Base-by-base conservation (phyloP, 2,329 filamentous ascomycete genomes). In the Acrocalymma vagum region DNA sequence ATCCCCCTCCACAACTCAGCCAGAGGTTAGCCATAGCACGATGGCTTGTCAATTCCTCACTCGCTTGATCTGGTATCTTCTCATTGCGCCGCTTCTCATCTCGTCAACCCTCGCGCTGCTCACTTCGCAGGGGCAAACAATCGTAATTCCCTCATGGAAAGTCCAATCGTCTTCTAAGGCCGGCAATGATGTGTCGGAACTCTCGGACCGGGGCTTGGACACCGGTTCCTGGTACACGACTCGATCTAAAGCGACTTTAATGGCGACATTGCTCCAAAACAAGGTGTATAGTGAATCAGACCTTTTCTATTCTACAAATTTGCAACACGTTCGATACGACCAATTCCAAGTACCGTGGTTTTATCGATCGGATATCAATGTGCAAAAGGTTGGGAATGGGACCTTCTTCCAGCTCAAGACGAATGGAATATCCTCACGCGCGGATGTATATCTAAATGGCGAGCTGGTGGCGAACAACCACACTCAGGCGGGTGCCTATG, bases 371-470 rank as follows among this genome's bases (percentile, higher is more conserved):
- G 78, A 84, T 42, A 79, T 83, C 38, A 42, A 48, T 0, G 51
- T 83, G 2, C 50, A 20, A 8, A 13, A 18, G 13, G 10, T 29
- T 9, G 20, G 9, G 9, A 36, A 33, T 6, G 28, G 16, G 5
- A 26, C 35, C 5, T 64, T 62, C 2, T 80, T 76, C 48, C 72
- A 79, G 18, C 66, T 86, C 2, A 66, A 77, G 22, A 85, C 81
- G 0, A 72, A 85, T 45, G 83, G 83, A 4, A 82, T 86, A 48
- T 79, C 76, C 0, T 83, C 82, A 1, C 76, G 75, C 21, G 83
- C 80, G 1, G 82, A 85, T 48, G 75, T 86, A 5, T 84, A 74
- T 42, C 45, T 86, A 32, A 86, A 86, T 42, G 81, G 82, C 9
- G 63, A 70, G 20, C 65, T 76, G 41, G 61, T 86, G 11, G 80